Evolutionary conservation across 768 basidiomycete genomes (phyloP).

Genomic region (Trametes villosa): DNA sequence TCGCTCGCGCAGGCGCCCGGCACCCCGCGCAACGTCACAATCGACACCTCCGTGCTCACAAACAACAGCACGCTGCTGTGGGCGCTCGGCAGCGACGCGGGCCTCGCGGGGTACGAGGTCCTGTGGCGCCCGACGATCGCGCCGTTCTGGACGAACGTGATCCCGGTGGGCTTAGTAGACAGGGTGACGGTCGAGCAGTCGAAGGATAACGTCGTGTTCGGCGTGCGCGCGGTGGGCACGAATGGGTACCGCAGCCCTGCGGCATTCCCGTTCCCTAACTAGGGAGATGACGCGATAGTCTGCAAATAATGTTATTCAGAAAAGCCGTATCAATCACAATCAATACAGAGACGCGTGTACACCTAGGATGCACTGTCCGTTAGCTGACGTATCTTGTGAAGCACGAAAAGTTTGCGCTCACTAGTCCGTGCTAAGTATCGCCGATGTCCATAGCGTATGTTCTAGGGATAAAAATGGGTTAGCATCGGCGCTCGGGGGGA

Average conservation of each 20-base stretch:
- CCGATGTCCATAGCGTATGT: background rate
- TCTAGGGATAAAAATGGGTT: background rate
- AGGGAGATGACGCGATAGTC: background rate
- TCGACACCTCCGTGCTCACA: conserved; percentile 52
- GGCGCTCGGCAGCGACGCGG: conserved; percentile 45
- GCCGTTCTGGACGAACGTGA: conserved; percentile 52
- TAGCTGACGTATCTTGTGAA: background rate
- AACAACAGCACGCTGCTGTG: conserved; percentile 60
- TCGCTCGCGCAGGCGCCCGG: conserved; percentile 59
- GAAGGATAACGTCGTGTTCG: conserved; percentile 58
- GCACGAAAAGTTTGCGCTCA: background rate
- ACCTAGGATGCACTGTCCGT: background rate
- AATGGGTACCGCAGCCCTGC: conserved; percentile 60
- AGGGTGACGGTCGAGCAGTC: conserved; percentile 47
- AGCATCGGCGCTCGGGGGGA: background rate
- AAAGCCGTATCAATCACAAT: background rate
- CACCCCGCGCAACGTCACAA: conserved; percentile 51
- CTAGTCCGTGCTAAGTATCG: background rate
- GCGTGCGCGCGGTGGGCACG: conserved; percentile 51
- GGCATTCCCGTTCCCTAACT: conserved; percentile 36
- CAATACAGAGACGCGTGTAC: background rate
- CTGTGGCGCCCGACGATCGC: conserved; percentile 54
- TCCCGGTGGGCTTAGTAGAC: conserved; percentile 50
- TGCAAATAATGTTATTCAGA: background rate
- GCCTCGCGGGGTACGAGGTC: conserved; percentile 51